A percentile compares a stretch with the other conserved stretches of the same genome.
Evolutionary conservation across 495 filamentous ascomycete species (phyloP).

Genomic region (Penicillium samsonianum): DNA sequence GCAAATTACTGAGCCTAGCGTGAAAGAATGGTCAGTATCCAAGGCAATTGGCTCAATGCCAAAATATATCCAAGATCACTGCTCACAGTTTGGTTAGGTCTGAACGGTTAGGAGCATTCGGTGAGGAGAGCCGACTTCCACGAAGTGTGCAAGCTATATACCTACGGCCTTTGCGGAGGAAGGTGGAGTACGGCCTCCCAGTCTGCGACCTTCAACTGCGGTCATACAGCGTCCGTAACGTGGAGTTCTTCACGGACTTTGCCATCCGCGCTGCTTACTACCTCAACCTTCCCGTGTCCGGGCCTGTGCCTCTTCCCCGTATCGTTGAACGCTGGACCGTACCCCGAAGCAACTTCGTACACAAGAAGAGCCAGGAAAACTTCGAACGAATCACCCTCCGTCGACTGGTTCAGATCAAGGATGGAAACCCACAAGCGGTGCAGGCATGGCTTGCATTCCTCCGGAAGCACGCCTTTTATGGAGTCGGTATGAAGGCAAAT

Average conservation of each 20-base stretch:
- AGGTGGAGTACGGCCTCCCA: conserved; percentile 71
- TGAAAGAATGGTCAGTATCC: conserved; percentile 35
- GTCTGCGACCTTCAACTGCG: conserved; percentile 89
- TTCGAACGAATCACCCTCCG: conserved; percentile 89
- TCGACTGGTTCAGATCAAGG: conserved; percentile 87
- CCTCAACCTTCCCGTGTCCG: conserved; percentile 79
- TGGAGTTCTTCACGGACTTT: conserved; percentile 95
- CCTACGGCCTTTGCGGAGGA: conserved; percentile 77
- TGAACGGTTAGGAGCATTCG: conserved; percentile 39
- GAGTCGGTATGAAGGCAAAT: conserved; percentile 98
- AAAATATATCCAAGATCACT: background rate
- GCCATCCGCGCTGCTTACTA: conserved; percentile 94
- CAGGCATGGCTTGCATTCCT: conserved; percentile 90
- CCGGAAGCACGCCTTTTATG: conserved; percentile 86
- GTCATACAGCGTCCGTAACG: conserved; percentile 85
- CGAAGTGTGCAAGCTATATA: conserved; percentile 82
- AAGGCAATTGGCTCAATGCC: background rate
- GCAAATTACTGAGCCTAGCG: conserved; percentile 19
- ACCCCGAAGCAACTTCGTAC: conserved; percentile 82
- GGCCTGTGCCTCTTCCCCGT: conserved; percentile 85
- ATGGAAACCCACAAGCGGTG: conserved; percentile 85
- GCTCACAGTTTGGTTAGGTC: conserved; percentile 33
- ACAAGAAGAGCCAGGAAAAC: conserved; percentile 98
- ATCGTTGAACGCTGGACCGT: conserved; percentile 93
- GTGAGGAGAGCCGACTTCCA: conserved; percentile 57